Evolutionary conservation across 1,139 yeast species (phyloP).

Genomic region (Nakaseomyces uthaithaninus): DNA sequence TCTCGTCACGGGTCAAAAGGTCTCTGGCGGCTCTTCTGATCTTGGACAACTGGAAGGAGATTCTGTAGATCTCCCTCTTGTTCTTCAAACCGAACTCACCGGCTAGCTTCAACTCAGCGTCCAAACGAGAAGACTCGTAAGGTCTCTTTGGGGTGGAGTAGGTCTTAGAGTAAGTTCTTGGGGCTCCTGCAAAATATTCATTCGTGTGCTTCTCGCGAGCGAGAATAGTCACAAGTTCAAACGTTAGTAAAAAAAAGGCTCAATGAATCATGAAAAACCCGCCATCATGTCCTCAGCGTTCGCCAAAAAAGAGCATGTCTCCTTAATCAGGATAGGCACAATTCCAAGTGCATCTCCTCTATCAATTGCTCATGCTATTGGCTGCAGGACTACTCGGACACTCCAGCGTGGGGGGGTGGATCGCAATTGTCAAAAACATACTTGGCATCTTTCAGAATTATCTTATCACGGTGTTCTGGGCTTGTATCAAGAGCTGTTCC

Average conservation of each 20-base stretch:
- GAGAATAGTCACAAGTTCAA: background rate
- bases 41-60: constrained; percentile 91
- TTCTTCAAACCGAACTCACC: constrained; percentile 99
- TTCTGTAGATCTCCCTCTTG: constrained; percentile 81
- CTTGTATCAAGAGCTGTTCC: too few relatives aligned
- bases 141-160: constrained; percentile 98
- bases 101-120: constrained; percentile 96
- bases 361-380: too few relatives aligned
- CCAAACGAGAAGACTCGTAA: constrained; percentile 98
- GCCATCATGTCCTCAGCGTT: too few relatives aligned
- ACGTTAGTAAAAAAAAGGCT: constrained; percentile 4
- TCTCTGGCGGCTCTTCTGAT: constrained; percentile 99
- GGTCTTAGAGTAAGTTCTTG: constrained; percentile 99
- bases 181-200: constrained; percentile 54
- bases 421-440: constrained; percentile 10
- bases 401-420: constrained; percentile 23
- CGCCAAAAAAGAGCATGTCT: too few relatives aligned
- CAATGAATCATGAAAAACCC: too few relatives aligned
- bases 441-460: constrained; percentile 5
- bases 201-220: background rate
- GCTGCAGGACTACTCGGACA: constrained; percentile 12
- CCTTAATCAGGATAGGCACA: too few relatives aligned
- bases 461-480: background rate
- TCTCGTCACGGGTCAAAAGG: constrained; percentile 98
- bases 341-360: too few relatives aligned